Conservation (phyloP, 306 rosid genomes). For the Dicorynia guianensis region DNA sequence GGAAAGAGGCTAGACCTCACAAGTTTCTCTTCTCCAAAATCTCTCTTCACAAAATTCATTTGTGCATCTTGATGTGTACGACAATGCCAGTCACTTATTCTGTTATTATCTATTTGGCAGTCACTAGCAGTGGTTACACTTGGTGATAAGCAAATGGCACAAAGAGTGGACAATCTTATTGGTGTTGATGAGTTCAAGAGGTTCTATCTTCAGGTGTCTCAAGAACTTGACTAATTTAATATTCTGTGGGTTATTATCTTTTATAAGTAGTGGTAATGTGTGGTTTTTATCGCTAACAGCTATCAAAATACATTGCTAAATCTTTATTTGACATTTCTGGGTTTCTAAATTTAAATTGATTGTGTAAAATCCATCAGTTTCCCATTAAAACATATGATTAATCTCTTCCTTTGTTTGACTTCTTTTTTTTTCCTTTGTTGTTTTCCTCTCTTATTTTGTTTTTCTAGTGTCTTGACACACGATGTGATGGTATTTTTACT, state of each 20-base stretch:
- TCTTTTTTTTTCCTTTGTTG: too few relatives aligned
- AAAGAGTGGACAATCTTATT: constrained; percentile 86
- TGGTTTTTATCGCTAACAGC: not conserved
- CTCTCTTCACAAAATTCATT: constrained; percentile 26
- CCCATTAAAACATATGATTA: too few relatives aligned
- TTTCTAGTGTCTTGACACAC: too few relatives aligned
- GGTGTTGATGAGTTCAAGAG: constrained; percentile 82
- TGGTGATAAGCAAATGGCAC: constrained; percentile 97
- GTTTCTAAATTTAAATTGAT: too few relatives aligned
- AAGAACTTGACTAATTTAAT: constrained; percentile 33
- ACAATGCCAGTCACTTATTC: not conserved
- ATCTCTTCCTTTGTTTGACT: too few relatives aligned
- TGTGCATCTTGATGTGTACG: constrained; percentile 34
- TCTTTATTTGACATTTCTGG: too few relatives aligned
- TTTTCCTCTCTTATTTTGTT: too few relatives aligned
- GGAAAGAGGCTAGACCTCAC: too few relatives aligned
- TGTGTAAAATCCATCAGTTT: too few relatives aligned
- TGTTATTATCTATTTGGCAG: constrained; percentile 56
- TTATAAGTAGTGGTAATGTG: constrained; percentile 29
- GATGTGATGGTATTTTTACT: too few relatives aligned
- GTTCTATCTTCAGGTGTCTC: constrained; percentile 92
- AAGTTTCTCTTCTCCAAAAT: constrained; percentile 19
- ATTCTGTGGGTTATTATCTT: constrained; percentile 25
- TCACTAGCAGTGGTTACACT: constrained; percentile 91
- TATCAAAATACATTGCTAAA: too few relatives aligned